These are phyloP conservation scores for Teunomyces barrocoloradensis DNA, from an alignment of 805 yeast species.

Conservation along the genomic window DNA sequence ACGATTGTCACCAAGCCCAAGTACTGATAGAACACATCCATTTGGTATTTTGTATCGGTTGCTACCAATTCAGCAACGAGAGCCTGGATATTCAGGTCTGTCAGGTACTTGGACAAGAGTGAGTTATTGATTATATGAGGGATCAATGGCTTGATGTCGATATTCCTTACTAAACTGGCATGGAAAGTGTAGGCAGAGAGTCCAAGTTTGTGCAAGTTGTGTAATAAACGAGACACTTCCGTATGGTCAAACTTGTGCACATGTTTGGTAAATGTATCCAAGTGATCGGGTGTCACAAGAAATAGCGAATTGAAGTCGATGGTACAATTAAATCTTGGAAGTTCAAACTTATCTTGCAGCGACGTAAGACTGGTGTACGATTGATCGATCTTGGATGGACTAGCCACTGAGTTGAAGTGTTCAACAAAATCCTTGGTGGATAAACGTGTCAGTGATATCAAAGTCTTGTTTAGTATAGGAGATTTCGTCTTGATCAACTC, in stretches of 20 bases:
- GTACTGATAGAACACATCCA: conserved; percentile 6
- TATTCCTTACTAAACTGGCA: not conserved
- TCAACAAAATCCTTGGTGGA: not conserved
- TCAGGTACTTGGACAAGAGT: not conserved
- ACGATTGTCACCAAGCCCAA: conserved; percentile 3
- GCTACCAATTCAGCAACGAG: not conserved
- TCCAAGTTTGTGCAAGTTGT: conserved; percentile 1
- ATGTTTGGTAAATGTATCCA: not conserved
- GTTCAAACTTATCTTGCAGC: conserved; percentile 3
- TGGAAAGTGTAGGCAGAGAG: not conserved
- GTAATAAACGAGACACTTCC: not conserved
- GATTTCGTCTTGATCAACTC: not conserved
- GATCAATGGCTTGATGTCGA: not conserved
- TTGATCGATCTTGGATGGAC: not conserved
- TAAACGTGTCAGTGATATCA: not conserved
- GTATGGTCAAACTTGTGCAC: not conserved
- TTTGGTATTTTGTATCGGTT: not conserved
- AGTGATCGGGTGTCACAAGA: not conserved
- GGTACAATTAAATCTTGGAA: conserved; percentile 4
- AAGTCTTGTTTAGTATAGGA: not conserved
- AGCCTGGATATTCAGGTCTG: not conserved
- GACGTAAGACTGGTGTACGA: not conserved
- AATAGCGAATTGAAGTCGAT: conserved; percentile 9
- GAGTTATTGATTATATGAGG: not conserved
- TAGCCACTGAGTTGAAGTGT: not conserved